Base-by-base conservation (phyloP, 2,329 filamentous ascomycete species). In the Beauveria australis region DNA sequence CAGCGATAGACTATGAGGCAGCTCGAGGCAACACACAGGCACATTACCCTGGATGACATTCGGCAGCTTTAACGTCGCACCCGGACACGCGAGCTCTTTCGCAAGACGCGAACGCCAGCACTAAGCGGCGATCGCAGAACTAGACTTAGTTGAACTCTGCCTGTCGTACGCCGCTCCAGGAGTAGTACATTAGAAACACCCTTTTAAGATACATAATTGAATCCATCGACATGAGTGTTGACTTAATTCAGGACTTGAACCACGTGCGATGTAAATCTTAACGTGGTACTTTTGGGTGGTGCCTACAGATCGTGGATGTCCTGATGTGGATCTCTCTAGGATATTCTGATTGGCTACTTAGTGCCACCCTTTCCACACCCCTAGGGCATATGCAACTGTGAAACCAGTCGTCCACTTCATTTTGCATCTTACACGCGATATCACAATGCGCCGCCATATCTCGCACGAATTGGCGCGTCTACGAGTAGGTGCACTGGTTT, bases 361-460 rank as follows among this genome's bases (percentile, higher is more conserved):
- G 19, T 8, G 14, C n/a, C 28, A 53, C 40, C 56, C 30, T 59
- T 53, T 53, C 43, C 18, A 16, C n/a, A 19, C 49, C 57, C 56
- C 47, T 59, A 52, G 12, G 30, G 49, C n/a, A 33, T 24, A 12
- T n/a, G 7, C 16, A 54, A 19, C 16, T 30, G 37, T 12, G 8
- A 12, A 37, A 9, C 40, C 30, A 14, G 24, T 8, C 10, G 7
- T 33, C 26, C 18, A 43, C n/a, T 59, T 52, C 33, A 22, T n/a
- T 26, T n/a, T 44, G 5, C 57, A 59, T 19, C 57, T 40, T 12
- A 53, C 48, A 46, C 41, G n/a, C 26, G 40, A 49, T 28, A 53
- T 26, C 48, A 59, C 18, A 37, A 59, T 59, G 57, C 49, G 49
- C 28, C 48, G 49, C 49, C 49, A 59, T 41, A 47, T 59, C 40